Base-by-base conservation (phyloP, 208 protist species). In the Crithidia bombi region DNA sequence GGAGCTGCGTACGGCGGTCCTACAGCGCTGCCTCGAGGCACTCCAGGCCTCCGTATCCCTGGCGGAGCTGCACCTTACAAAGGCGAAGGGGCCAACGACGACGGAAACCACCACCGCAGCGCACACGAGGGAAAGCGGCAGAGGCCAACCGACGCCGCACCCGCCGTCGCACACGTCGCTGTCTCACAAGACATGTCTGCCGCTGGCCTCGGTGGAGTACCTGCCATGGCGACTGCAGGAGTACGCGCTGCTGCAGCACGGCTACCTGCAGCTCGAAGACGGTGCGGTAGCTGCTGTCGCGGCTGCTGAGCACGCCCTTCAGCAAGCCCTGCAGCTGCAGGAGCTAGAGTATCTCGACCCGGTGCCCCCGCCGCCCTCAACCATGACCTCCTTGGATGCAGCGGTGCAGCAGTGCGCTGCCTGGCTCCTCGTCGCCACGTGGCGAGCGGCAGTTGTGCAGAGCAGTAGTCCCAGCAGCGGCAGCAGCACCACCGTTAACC, bases 301-400 rank as follows among this genome's bases (percentile, higher is more conserved):
- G 7, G 67, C 86, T 10, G 80, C 79, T 17, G 73, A 81, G 70
- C 79, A 79, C 19, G 85, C 81, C 41, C 26, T 71, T 14, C 50
- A 58, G 43, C 84, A 87, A 65, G 75, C 82, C 23, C 72, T 77
- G 46, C 83, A 93, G 44, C 79, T 96, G 21, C 47, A 86, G 4
- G 79, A 89, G 26, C 70, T 96, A 9, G 91, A 96, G 74, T 87
- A 81, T 59, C 54, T 90, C 26, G 91, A 92, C 65, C 62, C 78
- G 12, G 81, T 92, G 10, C 87, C 83, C 36, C 91, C 91, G 21
- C 78, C 86, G 26, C 14, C 65, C 49, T 56, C 73, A 51, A 83
- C 65, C 23, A 75, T 73, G 41, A 51, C 79, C 17, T 46, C 81
- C 2, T 63, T 93, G 46, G 70, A 86, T 23, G 19, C 39, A 4